These are phyloP conservation scores for Chlamydomonas sp. DNA, from an alignment of 139 green algal genomes.

Conservation along the genomic window DNA sequence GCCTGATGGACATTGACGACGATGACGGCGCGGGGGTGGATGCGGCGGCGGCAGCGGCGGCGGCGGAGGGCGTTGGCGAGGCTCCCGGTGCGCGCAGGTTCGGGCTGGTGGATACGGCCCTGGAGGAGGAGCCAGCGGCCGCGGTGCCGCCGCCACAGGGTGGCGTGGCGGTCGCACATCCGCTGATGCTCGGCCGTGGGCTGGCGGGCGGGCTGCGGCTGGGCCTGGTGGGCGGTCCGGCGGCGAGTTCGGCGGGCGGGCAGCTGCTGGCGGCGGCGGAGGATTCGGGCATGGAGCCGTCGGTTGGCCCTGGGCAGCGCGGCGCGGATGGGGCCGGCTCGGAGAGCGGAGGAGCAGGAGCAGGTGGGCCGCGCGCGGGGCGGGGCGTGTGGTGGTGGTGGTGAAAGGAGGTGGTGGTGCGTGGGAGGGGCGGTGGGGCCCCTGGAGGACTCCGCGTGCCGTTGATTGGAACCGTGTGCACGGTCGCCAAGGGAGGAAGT, in stretches of 20 bases:
- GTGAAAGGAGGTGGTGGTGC: no score
- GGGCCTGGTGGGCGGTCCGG: neutral
- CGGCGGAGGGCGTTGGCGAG: constrained; percentile 28
- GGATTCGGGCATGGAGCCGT: constrained; percentile 23
- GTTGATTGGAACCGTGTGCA: no score
- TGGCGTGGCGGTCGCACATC: neutral
- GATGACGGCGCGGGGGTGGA: constrained; percentile 61
- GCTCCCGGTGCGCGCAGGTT: neutral
- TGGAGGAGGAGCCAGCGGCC: no score
- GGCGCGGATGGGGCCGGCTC: neutral
- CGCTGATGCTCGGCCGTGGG: neutral
- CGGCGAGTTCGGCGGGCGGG: neutral
- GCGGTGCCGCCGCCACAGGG: no score
- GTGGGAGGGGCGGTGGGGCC: no score
- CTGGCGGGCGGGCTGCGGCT: neutral
- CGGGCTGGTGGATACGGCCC: neutral
- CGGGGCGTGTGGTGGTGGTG: neutral
- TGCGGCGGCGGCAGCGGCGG: neutral
- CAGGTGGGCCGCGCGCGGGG: neutral
- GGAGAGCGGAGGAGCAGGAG: neutral
- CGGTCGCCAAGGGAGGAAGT: no score
- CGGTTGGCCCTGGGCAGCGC: neutral
- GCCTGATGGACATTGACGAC: constrained; percentile 65
- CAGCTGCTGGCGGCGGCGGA: neutral
- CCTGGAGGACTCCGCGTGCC: no score